Conservation (phyloP, 176 grass and related monocot species). For the Cenchrus americanus region DNA sequence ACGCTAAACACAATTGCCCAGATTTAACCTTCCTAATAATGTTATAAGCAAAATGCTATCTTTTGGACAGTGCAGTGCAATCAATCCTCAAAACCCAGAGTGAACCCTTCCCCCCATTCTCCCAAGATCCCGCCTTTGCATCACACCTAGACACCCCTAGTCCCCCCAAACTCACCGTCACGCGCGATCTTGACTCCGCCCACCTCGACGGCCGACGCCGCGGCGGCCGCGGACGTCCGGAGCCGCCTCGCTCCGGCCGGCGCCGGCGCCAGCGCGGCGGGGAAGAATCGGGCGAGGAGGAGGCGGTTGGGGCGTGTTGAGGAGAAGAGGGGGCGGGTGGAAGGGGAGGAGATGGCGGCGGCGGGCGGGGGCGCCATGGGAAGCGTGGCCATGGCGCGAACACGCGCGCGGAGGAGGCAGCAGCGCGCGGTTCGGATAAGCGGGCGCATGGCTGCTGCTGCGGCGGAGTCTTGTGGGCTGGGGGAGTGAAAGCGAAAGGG, state of each 20-base stretch:
- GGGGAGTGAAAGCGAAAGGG: conserved; percentile 43
- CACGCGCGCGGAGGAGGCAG: conserved; percentile 50
- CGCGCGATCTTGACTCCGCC: conserved; percentile 84
- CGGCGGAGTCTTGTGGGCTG: background rate
- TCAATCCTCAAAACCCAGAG: background rate
- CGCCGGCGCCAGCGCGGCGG: background rate
- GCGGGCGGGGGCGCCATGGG: background rate
- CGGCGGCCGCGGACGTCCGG: conserved; percentile 47
- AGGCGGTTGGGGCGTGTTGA: background rate
- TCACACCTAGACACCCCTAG: background rate
- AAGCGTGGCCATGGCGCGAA: conserved; percentile 53
- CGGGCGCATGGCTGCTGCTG: conserved; percentile 44
- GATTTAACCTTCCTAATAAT: background rate
- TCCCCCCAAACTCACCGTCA: conserved; percentile 55
- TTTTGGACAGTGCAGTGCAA: background rate
- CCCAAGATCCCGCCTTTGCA: conserved; percentile 45
- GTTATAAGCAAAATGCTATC: background rate
- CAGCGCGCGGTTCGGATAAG: conserved; percentile 60
- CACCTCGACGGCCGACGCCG: conserved; percentile 62
- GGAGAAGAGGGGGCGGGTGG: conserved; percentile 2
- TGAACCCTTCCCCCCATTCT: background rate
- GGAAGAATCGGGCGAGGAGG: conserved; percentile 18
- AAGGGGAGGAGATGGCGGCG: background rate
- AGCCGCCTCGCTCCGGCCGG: conserved; percentile 23
- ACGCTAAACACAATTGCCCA: background rate